A percentile compares a stretch with the other conserved stretches of the same genome.
These are phyloP conservation scores for Agaricus bisporus DNA, from an alignment of 768 basidiomycete species.

Conservation along the genomic window DNA sequence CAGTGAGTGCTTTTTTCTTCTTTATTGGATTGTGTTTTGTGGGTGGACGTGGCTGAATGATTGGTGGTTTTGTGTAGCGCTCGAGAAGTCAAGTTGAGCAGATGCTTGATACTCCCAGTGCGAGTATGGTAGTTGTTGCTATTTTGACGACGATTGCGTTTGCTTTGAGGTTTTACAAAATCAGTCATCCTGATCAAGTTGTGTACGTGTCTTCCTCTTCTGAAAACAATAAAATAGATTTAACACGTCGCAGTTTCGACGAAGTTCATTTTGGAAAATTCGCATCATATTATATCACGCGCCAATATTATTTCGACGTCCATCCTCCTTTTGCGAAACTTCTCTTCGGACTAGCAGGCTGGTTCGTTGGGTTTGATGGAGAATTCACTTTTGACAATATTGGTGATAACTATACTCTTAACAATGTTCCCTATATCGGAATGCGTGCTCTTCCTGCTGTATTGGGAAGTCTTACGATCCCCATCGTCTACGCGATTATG, in stretches of 20 bases:
- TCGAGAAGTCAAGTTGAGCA: slow-evolving; percentile 57
- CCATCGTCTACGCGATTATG: slow-evolving; percentile 94
- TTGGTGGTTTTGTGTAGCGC: slow-evolving; percentile 26
- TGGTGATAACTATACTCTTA: slow-evolving; percentile 83
- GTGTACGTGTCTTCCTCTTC: slow-evolving; percentile 51
- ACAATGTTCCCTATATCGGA: slow-evolving; percentile 90
- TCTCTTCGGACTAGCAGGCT: slow-evolving; percentile 88
- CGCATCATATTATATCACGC: slow-evolving; percentile 85
- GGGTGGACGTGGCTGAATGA: not conserved
- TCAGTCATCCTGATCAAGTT: slow-evolving; percentile 90
- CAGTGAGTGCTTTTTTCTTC: slow-evolving; percentile 29
- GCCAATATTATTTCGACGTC: slow-evolving; percentile 99
- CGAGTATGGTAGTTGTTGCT: slow-evolving; percentile 57
- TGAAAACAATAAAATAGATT: too few species aligned
- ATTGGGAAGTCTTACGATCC: slow-evolving; percentile 84
- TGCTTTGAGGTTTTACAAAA: slow-evolving; percentile 87
- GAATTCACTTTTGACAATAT: slow-evolving; percentile 92
- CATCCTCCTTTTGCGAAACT: slow-evolving; percentile 97
- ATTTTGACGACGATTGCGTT: slow-evolving; percentile 72
- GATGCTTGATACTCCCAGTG: slow-evolving; percentile 54
- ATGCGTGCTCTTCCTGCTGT: slow-evolving; percentile 91
- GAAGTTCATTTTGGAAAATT: slow-evolving; percentile 99
- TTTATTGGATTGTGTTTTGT: not conserved
- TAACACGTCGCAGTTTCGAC: slow-evolving; percentile 63
- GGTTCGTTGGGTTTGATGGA: slow-evolving; percentile 96